Conservation (phyloP, 2,329 filamentous ascomycete genomes). For the Spiromastix sp. region DNA sequence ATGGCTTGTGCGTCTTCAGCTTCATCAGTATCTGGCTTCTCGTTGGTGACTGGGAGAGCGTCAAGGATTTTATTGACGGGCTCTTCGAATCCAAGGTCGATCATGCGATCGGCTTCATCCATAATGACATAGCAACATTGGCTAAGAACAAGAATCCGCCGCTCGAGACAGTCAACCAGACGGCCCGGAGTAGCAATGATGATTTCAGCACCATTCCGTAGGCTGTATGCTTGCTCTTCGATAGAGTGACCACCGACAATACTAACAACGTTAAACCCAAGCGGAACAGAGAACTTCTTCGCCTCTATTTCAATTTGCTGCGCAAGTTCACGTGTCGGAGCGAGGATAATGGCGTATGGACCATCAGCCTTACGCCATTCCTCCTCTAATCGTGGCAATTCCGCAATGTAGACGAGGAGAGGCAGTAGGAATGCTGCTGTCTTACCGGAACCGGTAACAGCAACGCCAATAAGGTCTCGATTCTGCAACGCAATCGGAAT, state of each 20-base stretch:
- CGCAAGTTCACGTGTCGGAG: constrained; percentile 90
- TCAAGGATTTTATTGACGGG: constrained; percentile 96
- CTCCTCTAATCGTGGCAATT: constrained; percentile 75
- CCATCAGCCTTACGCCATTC: constrained; percentile 86
- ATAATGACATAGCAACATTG: constrained; percentile 99
- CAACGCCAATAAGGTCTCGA: constrained; percentile 94
- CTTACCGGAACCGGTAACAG: constrained; percentile 96
- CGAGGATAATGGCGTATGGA: constrained; percentile 92
- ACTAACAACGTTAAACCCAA: constrained; percentile 90
- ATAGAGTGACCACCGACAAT: constrained; percentile 96
- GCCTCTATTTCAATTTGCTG: constrained; percentile 96
- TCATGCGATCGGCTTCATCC: constrained; percentile 99
- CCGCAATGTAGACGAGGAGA: constrained; percentile 85
- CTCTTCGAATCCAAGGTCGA: constrained; percentile 95
- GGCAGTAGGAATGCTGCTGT: constrained; percentile 91
- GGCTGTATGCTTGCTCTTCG: constrained; percentile 83
- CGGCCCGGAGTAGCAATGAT: constrained; percentile 97
- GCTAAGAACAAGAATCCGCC: constrained; percentile 79
- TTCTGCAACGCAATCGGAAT: constrained; percentile 91
- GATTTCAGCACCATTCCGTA: constrained; percentile 90
- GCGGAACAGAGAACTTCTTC: constrained; percentile 77
- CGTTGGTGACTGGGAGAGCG: constrained; percentile 80
- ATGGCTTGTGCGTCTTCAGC: constrained; percentile 82
- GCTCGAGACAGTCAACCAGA: constrained; percentile 92
- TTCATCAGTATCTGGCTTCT: constrained; percentile 88